A percentile compares a stretch with the other conserved stretches of the same genome.
Evolutionary conservation across 148 eudicot species (phyloP).

Genomic region (Persicaria tinctoria): DNA sequence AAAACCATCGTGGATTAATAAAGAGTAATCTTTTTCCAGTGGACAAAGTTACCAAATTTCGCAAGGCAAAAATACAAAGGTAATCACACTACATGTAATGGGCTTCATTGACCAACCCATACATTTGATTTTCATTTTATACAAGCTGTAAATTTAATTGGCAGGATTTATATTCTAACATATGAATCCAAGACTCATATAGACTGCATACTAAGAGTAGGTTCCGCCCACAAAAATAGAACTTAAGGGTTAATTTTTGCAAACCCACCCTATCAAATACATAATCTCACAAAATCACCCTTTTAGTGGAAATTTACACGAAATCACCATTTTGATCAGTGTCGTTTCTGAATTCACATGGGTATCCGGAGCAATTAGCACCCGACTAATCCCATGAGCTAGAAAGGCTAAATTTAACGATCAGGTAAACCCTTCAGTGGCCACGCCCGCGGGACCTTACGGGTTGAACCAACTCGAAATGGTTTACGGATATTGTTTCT

Average conservation of each 20-base stretch:
- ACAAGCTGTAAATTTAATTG: background rate
- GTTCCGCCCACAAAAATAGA: background rate
- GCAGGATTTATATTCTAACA: background rate
- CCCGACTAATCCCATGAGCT: too few species aligned
- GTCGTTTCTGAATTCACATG: too few species aligned
- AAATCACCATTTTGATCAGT: background rate
- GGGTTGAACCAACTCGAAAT: too few species aligned
- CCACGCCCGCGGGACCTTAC: too few species aligned
- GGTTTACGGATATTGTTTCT: too few species aligned
- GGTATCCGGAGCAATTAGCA: too few species aligned
- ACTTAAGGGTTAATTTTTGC: background rate
- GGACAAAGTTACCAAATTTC: background rate
- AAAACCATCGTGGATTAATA: too few species aligned
- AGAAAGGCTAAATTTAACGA: too few species aligned
- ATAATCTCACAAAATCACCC: background rate
- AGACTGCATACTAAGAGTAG: background rate
- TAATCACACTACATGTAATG: background rate
- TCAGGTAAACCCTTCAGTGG: too few species aligned
- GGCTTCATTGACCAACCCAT: slow-evolving; percentile 10
- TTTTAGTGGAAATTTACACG: background rate
- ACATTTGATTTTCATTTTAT: background rate
- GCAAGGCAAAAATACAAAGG: background rate
- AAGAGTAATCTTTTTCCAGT: background rate
- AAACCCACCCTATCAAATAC: background rate
- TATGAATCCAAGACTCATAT: background rate